Base-by-base conservation (phyloP, 805 yeast species). In the Spathaspora hagerdaliae region DNA sequence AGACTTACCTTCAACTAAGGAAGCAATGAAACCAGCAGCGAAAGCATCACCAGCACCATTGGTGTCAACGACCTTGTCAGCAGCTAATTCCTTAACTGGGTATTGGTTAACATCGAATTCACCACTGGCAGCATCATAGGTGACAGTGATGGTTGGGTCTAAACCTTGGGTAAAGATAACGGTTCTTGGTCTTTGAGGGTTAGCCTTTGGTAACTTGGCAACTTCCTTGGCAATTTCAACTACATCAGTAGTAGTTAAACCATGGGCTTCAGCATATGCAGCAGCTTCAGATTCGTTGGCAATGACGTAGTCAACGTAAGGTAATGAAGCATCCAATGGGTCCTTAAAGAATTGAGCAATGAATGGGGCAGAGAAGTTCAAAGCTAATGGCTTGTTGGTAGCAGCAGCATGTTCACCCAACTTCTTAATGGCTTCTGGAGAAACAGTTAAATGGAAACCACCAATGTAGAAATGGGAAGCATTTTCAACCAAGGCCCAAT, bases 21-120 rank as follows among this genome's bases (percentile, higher is more conserved):
- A 94, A 50, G 96, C 96, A 52, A 90, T 70, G 68, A 92, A 91
- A 48, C 98, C 98, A 59, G 94, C 95, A 46, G 97, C 98, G 63
- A 92, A 92, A 11, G 97, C 97, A 65, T 92, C 97, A 69, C 98
- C 98, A 39, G 98, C 98, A 74, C 99, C 99, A 74, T 92, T 94
- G 61, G 98, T 88, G 75, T 94, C 99, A 48, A 78, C 83, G 49
- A 94, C 78, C 68, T 84, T 76, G 39, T 77, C 69, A 38, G 79
- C 57, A 36, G 79, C 85, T 60, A 94, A 79, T 48, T 83, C 79
- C 56, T 80, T 85, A 45, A 94, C 96, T 42, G 85, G 75, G 75
- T 65, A 83, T 60, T 73, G 75, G 51, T 75, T 68, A 50, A 76
- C 68, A 24, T 65, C 67, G 55, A 70, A 75, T 35, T 76, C 64